Evolutionary conservation across 352 stramenopile species (phyloP), one percentile per base, ranked within the genome.

Genomic region (Pythium sp.): DNA sequence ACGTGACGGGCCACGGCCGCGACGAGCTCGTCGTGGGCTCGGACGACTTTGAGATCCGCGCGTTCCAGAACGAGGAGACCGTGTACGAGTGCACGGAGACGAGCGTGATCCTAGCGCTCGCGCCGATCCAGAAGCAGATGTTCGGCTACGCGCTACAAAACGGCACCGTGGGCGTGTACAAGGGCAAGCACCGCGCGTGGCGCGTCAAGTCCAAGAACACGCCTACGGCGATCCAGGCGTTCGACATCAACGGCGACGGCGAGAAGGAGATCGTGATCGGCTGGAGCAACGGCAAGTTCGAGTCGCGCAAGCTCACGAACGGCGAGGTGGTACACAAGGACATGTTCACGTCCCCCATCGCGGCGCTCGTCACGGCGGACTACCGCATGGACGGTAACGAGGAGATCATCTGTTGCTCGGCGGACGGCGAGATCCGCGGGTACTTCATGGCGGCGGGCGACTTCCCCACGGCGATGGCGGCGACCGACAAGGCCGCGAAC

Each of bases 91-190:
- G 89, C 72, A 95, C 86, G 3, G 93, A 98, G 72, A 95, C 90
- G 11, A 93, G 86, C 62, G 62, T 71, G 28, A 73, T 98, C n/a
- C 61, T 85, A 22, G 80, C 84, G 30, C 79, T 98, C 43, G 76
- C 86, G 28, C 47, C 89, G 15, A 85, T 97, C 54, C 77, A 84
- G 34, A 90, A 88, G 43, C 72, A 85, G 41, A 62, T 87, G 34
- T 97, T 95, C 38, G 90, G 79, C 24, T 98, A 97, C 70, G 90
- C 89, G 46, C 78, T 98, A 9, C 72, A 89, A 32, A 98, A 98
- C 60, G 92, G 93, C 59, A 97, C 94, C 0, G 84, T 97, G n/a
- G 94, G 92, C n/a, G 86, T 98, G 5, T 98, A 98, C 75, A 86
- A 92, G 34, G 89, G 87, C 46, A 90, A 88, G 34, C 73, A 82